phyloP scores from a whole-genome alignment of 192 early-diverging fungal genomes.

The Backusella westeae region DNA sequence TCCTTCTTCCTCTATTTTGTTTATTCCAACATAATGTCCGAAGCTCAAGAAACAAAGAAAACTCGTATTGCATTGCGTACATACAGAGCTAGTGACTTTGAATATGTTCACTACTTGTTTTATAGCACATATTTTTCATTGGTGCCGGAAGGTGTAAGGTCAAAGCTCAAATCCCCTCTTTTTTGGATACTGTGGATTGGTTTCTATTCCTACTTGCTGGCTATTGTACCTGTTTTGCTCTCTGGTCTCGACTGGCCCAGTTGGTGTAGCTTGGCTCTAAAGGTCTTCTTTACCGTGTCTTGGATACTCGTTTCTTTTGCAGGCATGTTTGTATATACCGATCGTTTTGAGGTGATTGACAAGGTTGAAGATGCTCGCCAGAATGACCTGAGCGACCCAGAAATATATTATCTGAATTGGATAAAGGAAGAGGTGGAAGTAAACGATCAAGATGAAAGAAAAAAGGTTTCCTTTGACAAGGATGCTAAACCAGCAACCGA shows the following conservation, averaged over 20 bases:
- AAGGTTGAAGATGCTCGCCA: conserved; percentile 24
- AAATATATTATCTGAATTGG: conserved; percentile 30
- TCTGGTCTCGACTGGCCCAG: neutral
- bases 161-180: conserved; percentile 20
- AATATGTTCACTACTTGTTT: conserved; percentile 29
- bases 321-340: conserved; percentile 24
- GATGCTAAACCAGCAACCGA: conserved; percentile 23
- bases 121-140: conserved; percentile 28
- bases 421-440: conserved; percentile 28
- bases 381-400: conserved; percentile 33
- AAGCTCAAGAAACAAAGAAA: neutral
- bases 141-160: conserved; percentile 31
- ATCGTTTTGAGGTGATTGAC: conserved; percentile 24
- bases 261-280: conserved; percentile 9
- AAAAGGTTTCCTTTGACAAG: conserved; percentile 25
- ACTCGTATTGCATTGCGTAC: conserved; percentile 24
- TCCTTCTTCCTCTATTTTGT: neutral
- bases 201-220: conserved; percentile 20
- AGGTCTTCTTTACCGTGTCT: conserved; percentile 19
- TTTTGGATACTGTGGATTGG: conserved; percentile 30
- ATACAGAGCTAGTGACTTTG: conserved; percentile 29
- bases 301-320: conserved; percentile 24
- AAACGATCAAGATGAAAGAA: conserved; percentile 23
- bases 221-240: conserved; percentile 17
- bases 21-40: neutral